Base-by-base conservation (phyloP, 805 yeast genomes). In the Cyberlindnera meyerae region DNA sequence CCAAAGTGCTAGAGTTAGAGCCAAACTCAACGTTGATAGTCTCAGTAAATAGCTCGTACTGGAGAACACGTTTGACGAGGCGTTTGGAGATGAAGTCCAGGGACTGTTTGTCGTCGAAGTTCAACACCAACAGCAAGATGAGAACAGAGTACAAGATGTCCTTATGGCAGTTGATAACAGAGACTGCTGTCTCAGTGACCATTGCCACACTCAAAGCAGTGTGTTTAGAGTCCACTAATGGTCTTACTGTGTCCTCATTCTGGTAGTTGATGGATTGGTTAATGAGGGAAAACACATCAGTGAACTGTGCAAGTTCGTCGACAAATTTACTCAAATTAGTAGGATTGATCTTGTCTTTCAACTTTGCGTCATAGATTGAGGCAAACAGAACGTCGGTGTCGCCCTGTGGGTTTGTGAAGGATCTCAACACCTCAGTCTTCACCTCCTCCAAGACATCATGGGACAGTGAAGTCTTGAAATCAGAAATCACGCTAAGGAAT, bases 261-360 rank as follows among this genome's bases (percentile, higher is more conserved):
- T 50, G 64, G 37, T 42, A 58, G 37, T 50, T 57, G 8, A 69
- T 45, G 8, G 73, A 43, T 26, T 60, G 58, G 24, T 69, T 61
- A 24, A 75, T 56, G 4, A 62, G 40, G 2, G 60, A 37, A 25
- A 68, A 48, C 4, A 69, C 46, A 31, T 57, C 57, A 22, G 64
- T 63, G 16, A 70, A 55, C 5, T 62, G 48, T 30, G 63, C 61
- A 40, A 73, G 50, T 27, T 65, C 64, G 11, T 58, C 53, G 24
- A 72, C 61, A n/a, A 75, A 49, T 8, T 51, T 60, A 22, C 60
- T 46, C 24, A 70, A 54, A 24, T 63, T 60, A 1, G 55, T 43
- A 24, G 63, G 57, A 40, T 69, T 68, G 35, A 77, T 58, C 34
- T 61, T 60, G 4, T 60, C 50, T 9, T 69, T 57, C 32, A 80